A percentile compares a stretch with the other conserved stretches of the same genome.
Evolutionary conservation across 1,139 yeast species (phyloP).

Genomic region (Tardiomyces blankii): DNA sequence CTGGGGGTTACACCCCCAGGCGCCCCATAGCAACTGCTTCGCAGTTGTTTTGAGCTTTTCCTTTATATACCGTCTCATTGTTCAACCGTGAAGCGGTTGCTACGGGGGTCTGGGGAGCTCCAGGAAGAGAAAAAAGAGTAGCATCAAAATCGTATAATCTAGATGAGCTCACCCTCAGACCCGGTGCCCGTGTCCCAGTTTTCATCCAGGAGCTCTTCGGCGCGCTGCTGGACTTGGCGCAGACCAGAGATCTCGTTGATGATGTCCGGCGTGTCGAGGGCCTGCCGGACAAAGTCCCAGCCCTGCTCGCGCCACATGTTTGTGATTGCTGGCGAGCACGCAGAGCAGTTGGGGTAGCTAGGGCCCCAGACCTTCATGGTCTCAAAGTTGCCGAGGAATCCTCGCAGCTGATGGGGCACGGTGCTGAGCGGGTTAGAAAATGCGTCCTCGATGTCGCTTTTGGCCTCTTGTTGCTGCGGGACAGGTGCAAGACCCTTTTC

Average conservation of each 20-base stretch:
- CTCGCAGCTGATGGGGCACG: conserved; percentile 84
- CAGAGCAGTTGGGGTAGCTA: conserved; percentile 70
- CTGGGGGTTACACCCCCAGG: too few species aligned
- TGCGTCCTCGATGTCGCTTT: conserved; percentile 3
- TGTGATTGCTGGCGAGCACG: conserved; percentile 58
- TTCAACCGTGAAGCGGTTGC: too few species aligned
- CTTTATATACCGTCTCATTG: too few species aligned
- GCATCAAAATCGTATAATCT: neutral
- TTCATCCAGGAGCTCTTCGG: conserved; percentile 47
- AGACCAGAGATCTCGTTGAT: conserved; percentile 75
- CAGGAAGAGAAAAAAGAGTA: too few species aligned
- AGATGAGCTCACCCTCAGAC: neutral
- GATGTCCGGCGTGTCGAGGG: conserved; percentile 53
- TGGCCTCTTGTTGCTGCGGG: conserved; percentile 8
- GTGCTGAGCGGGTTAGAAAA: conserved; percentile 41
- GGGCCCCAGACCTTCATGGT: conserved; percentile 59
- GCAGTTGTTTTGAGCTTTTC: too few species aligned
- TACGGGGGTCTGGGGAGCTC: too few species aligned
- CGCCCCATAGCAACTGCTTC: too few species aligned
- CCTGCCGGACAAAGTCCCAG: conserved; percentile 71
- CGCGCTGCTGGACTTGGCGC: conserved; percentile 55
- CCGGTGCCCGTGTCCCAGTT: conserved; percentile 26
- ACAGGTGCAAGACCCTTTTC: conserved; percentile 38
- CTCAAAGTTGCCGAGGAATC: conserved; percentile 58
- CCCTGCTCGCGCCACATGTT: conserved; percentile 40